Percentiles rank a stretch among this genome's conserved stretches.
phyloP scores from a whole-genome alignment of 2,329 filamentous ascomycete species.

The Diaporthe batatas region DNA sequence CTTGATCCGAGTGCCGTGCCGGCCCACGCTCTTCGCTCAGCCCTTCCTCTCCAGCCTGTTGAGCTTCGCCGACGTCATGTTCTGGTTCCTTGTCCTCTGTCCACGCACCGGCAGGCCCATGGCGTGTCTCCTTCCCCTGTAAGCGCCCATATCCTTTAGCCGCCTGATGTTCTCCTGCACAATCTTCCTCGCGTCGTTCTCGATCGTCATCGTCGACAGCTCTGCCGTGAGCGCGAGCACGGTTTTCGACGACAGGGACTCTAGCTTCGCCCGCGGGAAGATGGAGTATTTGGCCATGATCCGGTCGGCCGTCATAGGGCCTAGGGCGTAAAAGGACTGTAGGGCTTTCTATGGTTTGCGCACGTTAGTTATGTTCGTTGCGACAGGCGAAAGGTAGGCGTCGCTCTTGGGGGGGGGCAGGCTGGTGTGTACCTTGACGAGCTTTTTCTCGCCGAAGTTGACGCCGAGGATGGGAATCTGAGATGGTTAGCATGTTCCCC shows the following conservation, averaged over 20 bases:
- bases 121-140: conserved; percentile 90
- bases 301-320: conserved; percentile 74
- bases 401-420: conserved; percentile 30
- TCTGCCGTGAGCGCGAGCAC: conserved; percentile 86
- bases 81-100: conserved; percentile 86
- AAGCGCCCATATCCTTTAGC: conserved; percentile 90
- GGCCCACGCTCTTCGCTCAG: conserved; percentile 45
- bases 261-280: conserved; percentile 84
- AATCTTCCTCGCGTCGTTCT: conserved; percentile 84
- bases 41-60: conserved; percentile 68
- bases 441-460: conserved; percentile 85
- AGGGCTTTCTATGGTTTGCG: conserved; percentile 72
- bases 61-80: conserved; percentile 70
- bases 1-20: not conserved
- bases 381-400: conserved; percentile 35
- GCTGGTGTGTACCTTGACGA: conserved; percentile 78
- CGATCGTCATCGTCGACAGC: conserved; percentile 91
- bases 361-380: conserved; percentile 38
- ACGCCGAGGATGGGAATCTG: conserved; percentile 88
- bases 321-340: conserved; percentile 88
- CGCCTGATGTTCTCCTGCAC: conserved; percentile 88
- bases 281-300: conserved; percentile 93
- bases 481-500: conserved; percentile 1
- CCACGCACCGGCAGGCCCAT: conserved; percentile 93
- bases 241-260: conserved; percentile 79